Evolutionary conservation across 169 alveolate genomes (phyloP).

Genomic region (Amoebophrya sp.): DNA sequence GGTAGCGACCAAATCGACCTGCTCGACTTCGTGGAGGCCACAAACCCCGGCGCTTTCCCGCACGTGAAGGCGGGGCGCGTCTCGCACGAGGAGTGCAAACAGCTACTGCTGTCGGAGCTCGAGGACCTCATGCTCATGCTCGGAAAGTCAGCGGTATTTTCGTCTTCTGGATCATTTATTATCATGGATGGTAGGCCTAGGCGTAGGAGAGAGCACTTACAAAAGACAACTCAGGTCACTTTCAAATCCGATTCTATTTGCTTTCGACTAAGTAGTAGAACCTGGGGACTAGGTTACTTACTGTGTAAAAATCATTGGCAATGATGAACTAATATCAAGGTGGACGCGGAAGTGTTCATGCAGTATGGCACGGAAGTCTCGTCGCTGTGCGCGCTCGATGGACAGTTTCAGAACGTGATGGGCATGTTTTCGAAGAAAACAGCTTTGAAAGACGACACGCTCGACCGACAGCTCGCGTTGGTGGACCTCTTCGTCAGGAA

Average conservation of each 20-base stretch:
- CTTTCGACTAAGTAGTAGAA: too few species aligned
- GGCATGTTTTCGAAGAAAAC: neutral
- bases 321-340: too few species aligned
- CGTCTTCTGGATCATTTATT: too few species aligned
- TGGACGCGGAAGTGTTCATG: neutral
- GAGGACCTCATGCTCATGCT: neutral
- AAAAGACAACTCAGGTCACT: too few species aligned
- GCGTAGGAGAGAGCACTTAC: too few species aligned
- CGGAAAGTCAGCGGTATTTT: neutral
- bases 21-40: neutral
- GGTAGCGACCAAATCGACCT: neutral
- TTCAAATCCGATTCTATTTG: too few species aligned
- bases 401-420: neutral
- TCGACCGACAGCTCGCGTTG: neutral
- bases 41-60: neutral
- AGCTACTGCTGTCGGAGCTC: neutral
- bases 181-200: too few species aligned
- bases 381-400: neutral
- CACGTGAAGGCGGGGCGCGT: neutral
- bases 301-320: too few species aligned
- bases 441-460: neutral
- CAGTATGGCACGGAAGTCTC: neutral
- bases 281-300: too few species aligned
- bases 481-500: neutral
- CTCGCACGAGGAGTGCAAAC: neutral